Conservation (phyloP, 176 grass and related monocot genomes). For the Avena sativa region DNA sequence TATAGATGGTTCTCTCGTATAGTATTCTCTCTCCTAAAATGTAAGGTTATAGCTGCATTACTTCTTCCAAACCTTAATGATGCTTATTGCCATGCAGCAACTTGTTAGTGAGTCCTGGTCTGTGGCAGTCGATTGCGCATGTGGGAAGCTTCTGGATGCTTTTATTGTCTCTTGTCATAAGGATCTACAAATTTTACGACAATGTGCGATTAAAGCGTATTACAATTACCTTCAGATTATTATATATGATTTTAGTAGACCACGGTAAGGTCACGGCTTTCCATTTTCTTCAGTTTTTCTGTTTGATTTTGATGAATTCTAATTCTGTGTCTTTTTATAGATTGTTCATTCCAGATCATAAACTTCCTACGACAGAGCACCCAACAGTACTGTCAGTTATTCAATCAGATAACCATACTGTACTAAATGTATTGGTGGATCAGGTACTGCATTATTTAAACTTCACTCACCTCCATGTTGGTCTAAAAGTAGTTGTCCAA, state of each 20-base stretch:
- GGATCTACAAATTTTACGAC: conserved; percentile 75
- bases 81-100: conserved; percentile 60
- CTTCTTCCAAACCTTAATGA: conserved; percentile 16
- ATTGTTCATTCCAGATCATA: conserved; percentile 54
- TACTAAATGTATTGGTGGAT: conserved; percentile 89
- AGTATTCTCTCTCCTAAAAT: neutral
- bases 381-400: conserved; percentile 77
- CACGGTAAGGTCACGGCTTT: conserved; percentile 49
- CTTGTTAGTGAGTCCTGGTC: conserved; percentile 73
- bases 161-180: conserved; percentile 87
- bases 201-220: conserved; percentile 70
- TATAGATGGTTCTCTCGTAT: conserved; percentile 15
- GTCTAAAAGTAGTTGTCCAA: too few relatives aligned
- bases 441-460: conserved; percentile 47
- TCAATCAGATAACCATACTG: conserved; percentile 64
- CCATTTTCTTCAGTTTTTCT: too few relatives aligned
- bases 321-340: conserved; percentile 48
- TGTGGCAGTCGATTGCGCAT: conserved; percentile 74
- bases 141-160: conserved; percentile 75
- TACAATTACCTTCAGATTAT: conserved; percentile 76
- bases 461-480: neutral
- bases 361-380: conserved; percentile 67
- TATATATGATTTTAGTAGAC: conserved; percentile 79
- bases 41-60: neutral
- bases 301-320: conserved; percentile 28